Evolutionary conservation across 371 early-diverging fungal genomes (phyloP), one percentile per base, ranked within the genome.

Genomic region (Sporodiniella umbellata): DNA sequence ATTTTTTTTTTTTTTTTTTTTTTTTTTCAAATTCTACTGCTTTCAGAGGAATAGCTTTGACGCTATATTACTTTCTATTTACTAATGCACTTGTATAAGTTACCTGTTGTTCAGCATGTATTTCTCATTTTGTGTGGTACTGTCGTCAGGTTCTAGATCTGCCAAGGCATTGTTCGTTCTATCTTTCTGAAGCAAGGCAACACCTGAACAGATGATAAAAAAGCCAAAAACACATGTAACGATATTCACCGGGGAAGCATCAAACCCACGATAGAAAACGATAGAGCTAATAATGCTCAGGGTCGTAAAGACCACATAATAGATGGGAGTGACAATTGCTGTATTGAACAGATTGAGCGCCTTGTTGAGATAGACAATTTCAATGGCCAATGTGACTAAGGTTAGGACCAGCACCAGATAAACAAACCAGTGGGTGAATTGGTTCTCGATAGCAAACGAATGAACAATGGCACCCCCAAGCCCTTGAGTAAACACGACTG

Each of bases 311-410:
- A 89, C 75, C 19, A 95, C 96, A 54, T 95, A 96, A 70, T 96
- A 96, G 28, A 93, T 88, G n/a, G 92, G 92, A 4, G 93, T 93
- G 35, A 93, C 93, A 54, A 90, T 58, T 47, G 94, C 93, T n/a
- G 96, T 94, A 51, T 90, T 90, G 71, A 94, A 96, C 33, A 90
- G 51, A 56, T 94, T 94, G 40, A 96, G 79, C 11, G 97, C 95
- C 66, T 96, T 96, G 82, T 96, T 96, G 50, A 96, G 87, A 66
- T 96, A 96, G 60, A 93, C 92, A 70, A 96, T 90, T 66, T 96
- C 94, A 5, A 89, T 81, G 24, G 91, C 60, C 24, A 94, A 84
- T 22, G 92, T 93, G 14, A 83, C 70, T 4, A 80, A 59, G 1
- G 93, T 92, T 12, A 88, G 79, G 2, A 78, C 64, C 4, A 87